Percentiles rank a stretch among this genome's conserved stretches.
phyloP scores from a whole-genome alignment of 2,329 filamentous ascomycete species.

The Colletotrichum sp. region DNA sequence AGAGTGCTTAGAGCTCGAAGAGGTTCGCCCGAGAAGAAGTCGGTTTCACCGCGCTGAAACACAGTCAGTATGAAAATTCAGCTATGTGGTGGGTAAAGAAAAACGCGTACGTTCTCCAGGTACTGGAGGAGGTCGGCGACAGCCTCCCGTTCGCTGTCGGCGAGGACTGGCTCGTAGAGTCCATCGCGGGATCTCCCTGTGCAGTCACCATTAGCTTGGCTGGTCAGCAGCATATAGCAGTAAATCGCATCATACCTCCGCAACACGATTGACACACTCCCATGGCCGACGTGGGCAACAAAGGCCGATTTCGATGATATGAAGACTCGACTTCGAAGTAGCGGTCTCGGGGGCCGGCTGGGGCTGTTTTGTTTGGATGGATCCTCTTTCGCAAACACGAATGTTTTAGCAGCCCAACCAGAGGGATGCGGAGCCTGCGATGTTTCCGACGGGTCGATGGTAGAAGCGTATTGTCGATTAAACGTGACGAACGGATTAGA shows the following conservation, averaged over 20 bases:
- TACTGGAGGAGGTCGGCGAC: constrained; percentile 95
- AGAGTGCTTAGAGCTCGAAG: constrained; percentile 92
- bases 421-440: constrained; percentile 4
- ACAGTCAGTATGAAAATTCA: constrained; percentile 31
- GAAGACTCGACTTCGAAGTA: constrained; percentile 2
- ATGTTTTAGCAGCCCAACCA: constrained; percentile 6
- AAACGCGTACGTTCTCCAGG: constrained; percentile 82
- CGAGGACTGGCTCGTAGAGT: constrained; percentile 85
- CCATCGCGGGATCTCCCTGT: constrained; percentile 79
- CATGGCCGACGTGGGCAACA: constrained; percentile 49
- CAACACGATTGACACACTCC: constrained; percentile 68
- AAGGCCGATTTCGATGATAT: constrained; percentile 4
- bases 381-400: constrained; percentile 12
- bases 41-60: constrained; percentile 85
- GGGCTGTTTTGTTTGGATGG: constrained; percentile 18
- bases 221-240: background rate
- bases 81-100: background rate
- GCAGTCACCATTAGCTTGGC: constrained; percentile 3
- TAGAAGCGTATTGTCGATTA: background rate
- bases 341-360: background rate
- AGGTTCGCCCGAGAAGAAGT: constrained; percentile 97
- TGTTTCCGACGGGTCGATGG: background rate
- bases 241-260: constrained; percentile 45
- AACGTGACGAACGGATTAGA: background rate
- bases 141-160: constrained; percentile 95